Conservation (phyloP, 495 filamentous ascomycete genomes). For the Friedmanniomyces simplex region DNA sequence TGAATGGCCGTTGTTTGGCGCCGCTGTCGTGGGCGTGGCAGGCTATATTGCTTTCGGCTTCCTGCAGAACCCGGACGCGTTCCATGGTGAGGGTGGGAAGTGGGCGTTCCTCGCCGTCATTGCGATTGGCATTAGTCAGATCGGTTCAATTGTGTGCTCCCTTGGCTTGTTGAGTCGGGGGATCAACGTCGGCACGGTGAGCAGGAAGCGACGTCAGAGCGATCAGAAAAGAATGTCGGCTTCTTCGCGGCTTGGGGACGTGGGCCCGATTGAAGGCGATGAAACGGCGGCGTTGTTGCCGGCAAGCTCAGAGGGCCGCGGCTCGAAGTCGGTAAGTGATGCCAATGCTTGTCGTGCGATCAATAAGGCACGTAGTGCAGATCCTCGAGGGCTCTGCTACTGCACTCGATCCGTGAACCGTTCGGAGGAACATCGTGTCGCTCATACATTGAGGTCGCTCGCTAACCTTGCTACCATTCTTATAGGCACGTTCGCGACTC, state of each 20-base stretch:
- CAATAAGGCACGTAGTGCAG: no score
- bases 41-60: slow-evolving; percentile 66
- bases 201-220: not conserved
- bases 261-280: not conserved
- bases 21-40: slow-evolving; percentile 58
- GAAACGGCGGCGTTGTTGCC: slow-evolving; percentile 23
- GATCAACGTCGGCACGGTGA: slow-evolving; percentile 39
- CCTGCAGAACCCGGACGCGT: slow-evolving; percentile 59
- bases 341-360: no score
- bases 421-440: no score
- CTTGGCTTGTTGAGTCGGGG: slow-evolving; percentile 73
- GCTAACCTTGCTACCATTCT: not conserved
- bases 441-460: not conserved
- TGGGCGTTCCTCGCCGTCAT: slow-evolving; percentile 66
- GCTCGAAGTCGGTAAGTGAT: no score
- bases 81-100: slow-evolving; percentile 48
- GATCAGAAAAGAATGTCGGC: not conserved
- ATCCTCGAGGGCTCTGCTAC: no score
- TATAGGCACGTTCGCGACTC: slow-evolving; percentile 39
- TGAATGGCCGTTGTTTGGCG: slow-evolving; percentile 63
- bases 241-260: not conserved
- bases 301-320: not conserved
- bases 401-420: no score
- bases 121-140: slow-evolving; percentile 79
- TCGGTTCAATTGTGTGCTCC: slow-evolving; percentile 89